Percentiles rank a stretch among this genome's conserved stretches.
phyloP scores from a whole-genome alignment of 2,329 filamentous ascomycete species.

The Orbilia blumenaviensis region DNA sequence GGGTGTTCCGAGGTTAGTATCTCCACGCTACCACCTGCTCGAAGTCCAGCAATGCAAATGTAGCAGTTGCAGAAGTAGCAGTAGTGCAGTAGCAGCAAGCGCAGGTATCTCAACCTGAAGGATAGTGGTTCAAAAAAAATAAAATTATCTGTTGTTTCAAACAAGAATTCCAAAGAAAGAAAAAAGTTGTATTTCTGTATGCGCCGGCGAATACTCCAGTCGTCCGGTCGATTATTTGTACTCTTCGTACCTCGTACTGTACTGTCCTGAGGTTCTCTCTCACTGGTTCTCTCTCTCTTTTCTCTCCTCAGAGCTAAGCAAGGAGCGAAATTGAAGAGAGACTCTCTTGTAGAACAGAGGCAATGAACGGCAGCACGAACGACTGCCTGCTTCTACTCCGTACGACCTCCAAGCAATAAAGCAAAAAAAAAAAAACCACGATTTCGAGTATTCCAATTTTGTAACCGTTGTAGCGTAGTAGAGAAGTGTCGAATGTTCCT shows the following conservation, averaged over 20 bases:
- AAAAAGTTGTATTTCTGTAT: too few species aligned
- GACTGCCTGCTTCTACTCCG: background rate
- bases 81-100: background rate
- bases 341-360: background rate
- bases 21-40: background rate
- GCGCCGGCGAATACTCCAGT: background rate
- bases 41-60: background rate
- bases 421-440: background rate
- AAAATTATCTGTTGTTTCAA: background rate
- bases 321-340: slow-evolving; percentile 2
- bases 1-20: background rate
- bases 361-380: background rate
- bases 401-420: slow-evolving; percentile 1
- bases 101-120: background rate
- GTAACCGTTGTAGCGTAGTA: background rate
- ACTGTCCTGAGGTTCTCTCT: background rate
- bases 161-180: background rate
- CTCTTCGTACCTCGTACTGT: background rate
- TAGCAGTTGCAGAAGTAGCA: too few species aligned
- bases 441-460: background rate
- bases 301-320: background rate
- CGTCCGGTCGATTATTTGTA: background rate
- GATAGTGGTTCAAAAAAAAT: background rate
- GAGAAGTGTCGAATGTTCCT: background rate
- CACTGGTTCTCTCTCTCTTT: background rate